Conservation (phyloP, 1,284 basidiomycete species). For the Volvariella surrecta region DNA sequence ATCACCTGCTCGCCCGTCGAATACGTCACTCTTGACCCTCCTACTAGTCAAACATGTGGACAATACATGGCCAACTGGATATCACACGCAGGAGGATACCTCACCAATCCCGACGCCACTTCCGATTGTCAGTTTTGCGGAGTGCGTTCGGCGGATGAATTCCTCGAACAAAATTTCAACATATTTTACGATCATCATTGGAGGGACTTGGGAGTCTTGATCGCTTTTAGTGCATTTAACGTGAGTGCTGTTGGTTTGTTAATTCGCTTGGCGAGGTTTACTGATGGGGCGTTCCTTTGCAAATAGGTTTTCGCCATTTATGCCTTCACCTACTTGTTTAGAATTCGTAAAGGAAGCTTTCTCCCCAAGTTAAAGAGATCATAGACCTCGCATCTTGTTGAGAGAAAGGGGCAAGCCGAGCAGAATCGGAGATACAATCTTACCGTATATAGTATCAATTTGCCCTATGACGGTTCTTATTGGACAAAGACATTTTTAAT, state of each 20-base stretch:
- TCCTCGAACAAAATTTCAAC: slow-evolving; percentile 33
- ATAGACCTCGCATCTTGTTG: too few relatives aligned
- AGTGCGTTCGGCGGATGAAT: slow-evolving; percentile 31
- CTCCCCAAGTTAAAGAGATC: slow-evolving; percentile 14
- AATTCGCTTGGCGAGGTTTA: neutral
- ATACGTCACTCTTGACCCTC: slow-evolving; percentile 44
- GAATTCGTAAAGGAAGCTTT: slow-evolving; percentile 20
- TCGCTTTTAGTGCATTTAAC: slow-evolving; percentile 37
- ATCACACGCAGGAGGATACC: slow-evolving; percentile 48
- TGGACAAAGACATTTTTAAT: too few relatives aligned
- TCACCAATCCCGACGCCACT: slow-evolving; percentile 50
- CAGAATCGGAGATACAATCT: too few relatives aligned
- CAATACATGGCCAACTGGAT: slow-evolving; percentile 50
- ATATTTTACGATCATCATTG: slow-evolving; percentile 41
- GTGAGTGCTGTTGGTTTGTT: slow-evolving; percentile 24
- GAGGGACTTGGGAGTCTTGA: slow-evolving; percentile 41
- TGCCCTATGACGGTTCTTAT: too few relatives aligned
- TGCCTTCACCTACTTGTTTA: slow-evolving; percentile 25
- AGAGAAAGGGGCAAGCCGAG: too few relatives aligned
- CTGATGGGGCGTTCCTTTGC: neutral
- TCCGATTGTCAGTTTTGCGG: slow-evolving; percentile 48
- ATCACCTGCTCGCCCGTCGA: slow-evolving; percentile 53
- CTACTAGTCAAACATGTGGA: slow-evolving; percentile 50
- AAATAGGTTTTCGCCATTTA: slow-evolving; percentile 18
- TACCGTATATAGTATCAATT: too few relatives aligned